A percentile compares a stretch with the other conserved stretches of the same genome.
Evolutionary conservation across 225 moss, liverwort and hornwort genomes (phyloP).

Genomic region (Pseudoscleropodium purum): DNA sequence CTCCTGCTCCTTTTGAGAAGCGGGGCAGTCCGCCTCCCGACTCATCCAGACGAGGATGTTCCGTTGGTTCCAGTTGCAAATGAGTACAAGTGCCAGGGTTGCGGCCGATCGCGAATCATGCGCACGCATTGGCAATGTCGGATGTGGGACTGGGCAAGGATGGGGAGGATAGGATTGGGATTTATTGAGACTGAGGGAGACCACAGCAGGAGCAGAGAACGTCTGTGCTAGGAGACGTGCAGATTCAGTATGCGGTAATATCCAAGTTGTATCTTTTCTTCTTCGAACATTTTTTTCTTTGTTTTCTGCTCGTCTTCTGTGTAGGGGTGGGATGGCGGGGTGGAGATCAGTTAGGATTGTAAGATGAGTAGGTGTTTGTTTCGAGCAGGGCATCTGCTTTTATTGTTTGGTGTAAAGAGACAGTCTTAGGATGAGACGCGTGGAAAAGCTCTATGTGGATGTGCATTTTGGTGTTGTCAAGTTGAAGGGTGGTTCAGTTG

Average conservation of each 20-base stretch:
- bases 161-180: constrained; percentile 52
- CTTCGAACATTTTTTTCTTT: constrained; percentile 16
- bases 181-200: constrained; percentile 37
- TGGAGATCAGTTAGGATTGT: constrained; percentile 29
- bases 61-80: constrained; percentile 50
- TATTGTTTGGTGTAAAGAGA: constrained; percentile 95
- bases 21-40: constrained; percentile 24
- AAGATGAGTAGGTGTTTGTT: constrained; percentile 88
- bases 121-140: constrained; percentile 31
- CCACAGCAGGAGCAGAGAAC: constrained; percentile 43
- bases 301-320: constrained; percentile 5
- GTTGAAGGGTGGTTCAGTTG: constrained; percentile 7
- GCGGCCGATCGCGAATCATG: not conserved
- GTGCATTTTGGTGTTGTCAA: constrained; percentile 24
- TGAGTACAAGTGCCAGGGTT: constrained; percentile 9
- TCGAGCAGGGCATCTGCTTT: constrained; percentile 80
- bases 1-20: constrained; percentile 33
- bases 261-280: constrained; percentile 35
- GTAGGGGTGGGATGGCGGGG: constrained; percentile 6
- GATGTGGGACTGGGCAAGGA: constrained; percentile 41
- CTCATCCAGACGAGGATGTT: constrained; percentile 41
- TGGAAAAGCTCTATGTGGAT: constrained; percentile 10
- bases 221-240: constrained; percentile 43
- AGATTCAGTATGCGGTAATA: constrained; percentile 37
- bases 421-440: constrained; percentile 18